phyloP scores from a whole-genome alignment of 192 early-diverging fungal genomes.

The Coemansia sp. region DNA sequence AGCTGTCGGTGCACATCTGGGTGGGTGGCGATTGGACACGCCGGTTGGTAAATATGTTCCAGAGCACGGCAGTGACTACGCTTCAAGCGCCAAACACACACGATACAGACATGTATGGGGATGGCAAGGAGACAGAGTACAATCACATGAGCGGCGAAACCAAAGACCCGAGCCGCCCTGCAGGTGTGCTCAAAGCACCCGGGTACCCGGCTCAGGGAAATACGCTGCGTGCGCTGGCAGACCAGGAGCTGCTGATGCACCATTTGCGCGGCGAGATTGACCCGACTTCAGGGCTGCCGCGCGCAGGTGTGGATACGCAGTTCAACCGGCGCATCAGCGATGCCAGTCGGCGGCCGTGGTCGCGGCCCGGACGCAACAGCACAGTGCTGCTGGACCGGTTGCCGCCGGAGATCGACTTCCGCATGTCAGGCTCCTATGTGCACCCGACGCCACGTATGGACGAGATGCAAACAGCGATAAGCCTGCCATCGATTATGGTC shows the following conservation, averaged over 20 bases:
- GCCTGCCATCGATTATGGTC: constrained; percentile 61
- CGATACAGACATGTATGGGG: constrained; percentile 25
- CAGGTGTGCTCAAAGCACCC: not conserved
- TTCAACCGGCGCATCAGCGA: constrained; percentile 19
- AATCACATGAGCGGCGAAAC: constrained; percentile 12
- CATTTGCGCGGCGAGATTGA: constrained; percentile 41
- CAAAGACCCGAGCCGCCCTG: not conserved
- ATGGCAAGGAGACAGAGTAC: constrained; percentile 11
- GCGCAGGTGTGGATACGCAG: constrained; percentile 27
- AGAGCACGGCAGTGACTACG: constrained; percentile 34
- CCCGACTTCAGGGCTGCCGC: constrained; percentile 33
- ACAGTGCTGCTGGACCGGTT: constrained; percentile 46
- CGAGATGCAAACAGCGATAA: constrained; percentile 26
- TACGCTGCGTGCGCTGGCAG: constrained; percentile 45
- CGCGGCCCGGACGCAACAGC: constrained; percentile 44
- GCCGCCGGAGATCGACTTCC: constrained; percentile 43
- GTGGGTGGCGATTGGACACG: constrained; percentile 77
- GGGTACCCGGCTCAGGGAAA: constrained; percentile 12
- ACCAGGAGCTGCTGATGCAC: constrained; percentile 51
- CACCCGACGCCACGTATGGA: constrained; percentile 11
- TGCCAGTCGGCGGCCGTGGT: constrained; percentile 39
- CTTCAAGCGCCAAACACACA: not conserved
- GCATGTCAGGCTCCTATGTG: constrained; percentile 21
- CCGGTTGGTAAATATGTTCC: constrained; percentile 53
- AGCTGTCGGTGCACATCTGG: constrained; percentile 74